phyloP scores from a whole-genome alignment of 305 asterid genomes.

The Ilex paraguariensis region DNA sequence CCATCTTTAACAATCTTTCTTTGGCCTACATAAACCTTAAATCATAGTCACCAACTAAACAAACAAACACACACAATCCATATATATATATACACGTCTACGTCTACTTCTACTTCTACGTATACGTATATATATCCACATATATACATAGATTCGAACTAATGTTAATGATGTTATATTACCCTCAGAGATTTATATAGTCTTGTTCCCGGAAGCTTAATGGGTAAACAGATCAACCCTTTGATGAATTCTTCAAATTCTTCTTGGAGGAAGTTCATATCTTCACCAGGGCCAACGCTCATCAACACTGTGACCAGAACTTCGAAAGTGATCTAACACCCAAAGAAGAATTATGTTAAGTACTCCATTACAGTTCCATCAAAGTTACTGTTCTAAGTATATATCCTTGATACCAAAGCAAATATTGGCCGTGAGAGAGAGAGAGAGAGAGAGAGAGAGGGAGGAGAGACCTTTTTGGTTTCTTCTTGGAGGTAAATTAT shows the following conservation, averaged over 20 bases:
- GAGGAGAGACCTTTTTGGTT: conserved; percentile 51
- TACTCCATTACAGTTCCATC: no score
- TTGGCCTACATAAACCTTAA: conserved; percentile 55
- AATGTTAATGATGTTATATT: conserved; percentile 1
- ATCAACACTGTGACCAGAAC: conserved; percentile 64
- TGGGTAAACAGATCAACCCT: conserved; percentile 84
- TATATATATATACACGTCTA: not conserved
- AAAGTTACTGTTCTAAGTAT: not conserved
- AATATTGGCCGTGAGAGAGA: not conserved
- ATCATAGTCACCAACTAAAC: conserved; percentile 1
- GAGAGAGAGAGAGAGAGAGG: not conserved
- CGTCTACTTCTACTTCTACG: no score
- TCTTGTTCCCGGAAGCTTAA: conserved; percentile 85
- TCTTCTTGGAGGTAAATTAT: conserved; percentile 58
- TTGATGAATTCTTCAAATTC: conserved; percentile 83
- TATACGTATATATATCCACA: no score
- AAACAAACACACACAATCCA: not conserved
- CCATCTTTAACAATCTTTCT: conserved; percentile 49
- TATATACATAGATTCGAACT: no score
- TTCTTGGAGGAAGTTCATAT: conserved; percentile 54
- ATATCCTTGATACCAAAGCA: not conserved
- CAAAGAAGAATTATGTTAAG: not conserved
- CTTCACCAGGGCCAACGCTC: conserved; percentile 77
- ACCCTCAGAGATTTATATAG: conserved; percentile 84
- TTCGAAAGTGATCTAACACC: conserved; percentile 73